phyloP scores from a whole-genome alignment of 139 green algal species.

The Penium margaritaceum region DNA sequence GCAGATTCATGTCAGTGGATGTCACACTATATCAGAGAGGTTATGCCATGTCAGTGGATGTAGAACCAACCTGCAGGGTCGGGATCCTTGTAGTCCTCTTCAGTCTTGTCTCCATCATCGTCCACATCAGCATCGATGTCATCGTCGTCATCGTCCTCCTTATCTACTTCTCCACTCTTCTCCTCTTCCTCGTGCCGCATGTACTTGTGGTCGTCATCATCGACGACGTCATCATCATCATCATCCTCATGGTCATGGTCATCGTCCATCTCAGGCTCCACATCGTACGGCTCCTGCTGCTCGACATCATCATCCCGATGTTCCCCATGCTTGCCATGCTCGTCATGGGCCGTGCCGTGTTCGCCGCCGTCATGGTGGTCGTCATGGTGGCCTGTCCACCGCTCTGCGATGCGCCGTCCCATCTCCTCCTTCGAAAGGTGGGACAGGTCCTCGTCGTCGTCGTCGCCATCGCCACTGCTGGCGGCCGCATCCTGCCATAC shows the following conservation, averaged over 20 bases:
- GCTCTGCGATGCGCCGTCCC: constrained; percentile 42
- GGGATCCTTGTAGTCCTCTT: too few species aligned
- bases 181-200: background rate
- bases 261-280: constrained; percentile 7
- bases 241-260: constrained; percentile 1
- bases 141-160: constrained; percentile 6
- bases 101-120: too few species aligned
- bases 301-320: background rate
- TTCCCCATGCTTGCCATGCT: background rate
- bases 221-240: constrained; percentile 1
- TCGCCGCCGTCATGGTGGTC: background rate
- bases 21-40: too few species aligned
- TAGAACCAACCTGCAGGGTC: too few species aligned
- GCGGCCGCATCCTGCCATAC: too few species aligned
- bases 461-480: constrained; percentile 30
- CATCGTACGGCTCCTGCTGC: background rate
- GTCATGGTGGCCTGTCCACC: constrained; percentile 48
- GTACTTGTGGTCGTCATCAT: background rate
- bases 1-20: too few species aligned
- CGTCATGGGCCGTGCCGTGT: too few species aligned
- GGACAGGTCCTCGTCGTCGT: constrained; percentile 40
- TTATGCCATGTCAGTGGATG: too few species aligned
- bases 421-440: constrained; percentile 49
- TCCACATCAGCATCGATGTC: too few species aligned
- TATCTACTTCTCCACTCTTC: background rate